A percentile compares a stretch with the other conserved stretches of the same genome.
phyloP scores from a whole-genome alignment of 129 eudicot species.

The Flaveria brownii region DNA sequence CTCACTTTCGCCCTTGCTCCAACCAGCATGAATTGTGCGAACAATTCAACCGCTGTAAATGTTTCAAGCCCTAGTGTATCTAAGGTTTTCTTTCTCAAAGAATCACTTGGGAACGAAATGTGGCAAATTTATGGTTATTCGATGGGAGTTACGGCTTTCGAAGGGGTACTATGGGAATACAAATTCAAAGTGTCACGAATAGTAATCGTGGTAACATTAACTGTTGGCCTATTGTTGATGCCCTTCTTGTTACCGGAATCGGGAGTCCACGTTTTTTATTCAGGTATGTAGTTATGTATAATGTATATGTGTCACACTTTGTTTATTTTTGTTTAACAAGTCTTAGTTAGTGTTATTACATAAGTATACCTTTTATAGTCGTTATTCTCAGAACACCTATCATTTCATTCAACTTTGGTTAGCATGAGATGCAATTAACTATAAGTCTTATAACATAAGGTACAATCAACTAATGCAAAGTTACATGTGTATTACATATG shows the following conservation, averaged over 20 bases:
- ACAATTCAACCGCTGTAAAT: constrained; percentile 35
- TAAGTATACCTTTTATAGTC: no score
- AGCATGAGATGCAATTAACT: no score
- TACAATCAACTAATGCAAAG: no score
- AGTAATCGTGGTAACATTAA: not conserved
- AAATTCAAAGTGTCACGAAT: constrained; percentile 24
- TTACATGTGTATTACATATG: no score
- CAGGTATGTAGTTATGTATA: constrained; percentile 20
- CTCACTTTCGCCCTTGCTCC: constrained; percentile 48
- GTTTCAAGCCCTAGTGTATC: constrained; percentile 7
- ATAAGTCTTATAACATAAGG: no score
- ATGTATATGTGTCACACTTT: no score
- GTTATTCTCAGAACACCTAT: no score
- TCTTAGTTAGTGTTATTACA: no score
- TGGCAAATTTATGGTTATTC: constrained; percentile 44
- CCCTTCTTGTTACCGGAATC: constrained; percentile 22
- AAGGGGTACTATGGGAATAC: constrained; percentile 26
- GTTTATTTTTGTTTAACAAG: no score
- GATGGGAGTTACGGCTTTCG: constrained; percentile 17
- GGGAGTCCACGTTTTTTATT: not conserved
- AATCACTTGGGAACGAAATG: constrained; percentile 26
- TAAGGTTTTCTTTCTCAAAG: constrained; percentile 19
- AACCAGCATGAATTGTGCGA: constrained; percentile 15
- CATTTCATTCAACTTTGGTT: no score
- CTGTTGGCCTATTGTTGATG: constrained; percentile 42